Base-by-base conservation (phyloP, 192 early-diverging fungal genomes). In the Linnemannia hyalina region DNA sequence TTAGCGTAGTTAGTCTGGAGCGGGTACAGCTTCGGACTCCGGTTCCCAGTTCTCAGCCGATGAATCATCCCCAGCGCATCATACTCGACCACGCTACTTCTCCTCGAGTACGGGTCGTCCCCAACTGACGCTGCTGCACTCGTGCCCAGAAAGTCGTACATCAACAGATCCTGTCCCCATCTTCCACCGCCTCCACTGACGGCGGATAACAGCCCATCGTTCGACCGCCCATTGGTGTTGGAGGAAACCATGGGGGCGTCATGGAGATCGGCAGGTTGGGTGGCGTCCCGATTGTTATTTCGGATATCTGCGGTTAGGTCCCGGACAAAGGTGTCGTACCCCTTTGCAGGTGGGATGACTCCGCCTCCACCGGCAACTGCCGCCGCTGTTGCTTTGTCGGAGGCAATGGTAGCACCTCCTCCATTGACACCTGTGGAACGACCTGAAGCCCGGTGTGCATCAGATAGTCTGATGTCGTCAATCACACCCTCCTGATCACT, bases 221-320 rank as follows among this genome's bases (percentile, higher is more conserved):
- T 69, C 35, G 38, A 54, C 6, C 69, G 69, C 18, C 49, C 16
- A 6, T 46, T 11, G 5, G 44, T 38, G 32, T 57, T 73, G 20
- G 83, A 73, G 5, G 83, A 70, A 0, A 46, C 46, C 68, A 72
- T 63, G 15, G 77, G 26, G 22, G 54, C 38, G 23, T 72, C 78
- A 38, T 52, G 83, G 1, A 80, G 54, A 36, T 73, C 83, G 10
- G 42, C 8, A 23, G 83, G 57, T 44, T 80, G 83, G 11, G 70
- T 20, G 41, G 70, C 29, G 49, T 80, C 78, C n/a, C 47, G 73
- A 46, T 9, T 46, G 44, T 22, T 76, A 1, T 9, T 57, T 13
- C 73, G 38, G 3, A 29, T 22, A n/a, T 35, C 22, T 11, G 15
- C 68, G 0, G 13, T 8, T 47, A 16, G 76, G 2, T 49, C 60